These are phyloP conservation scores for Lactarius akahatsu DNA, from an alignment of 768 basidiomycete species.

Conservation along the genomic window DNA sequence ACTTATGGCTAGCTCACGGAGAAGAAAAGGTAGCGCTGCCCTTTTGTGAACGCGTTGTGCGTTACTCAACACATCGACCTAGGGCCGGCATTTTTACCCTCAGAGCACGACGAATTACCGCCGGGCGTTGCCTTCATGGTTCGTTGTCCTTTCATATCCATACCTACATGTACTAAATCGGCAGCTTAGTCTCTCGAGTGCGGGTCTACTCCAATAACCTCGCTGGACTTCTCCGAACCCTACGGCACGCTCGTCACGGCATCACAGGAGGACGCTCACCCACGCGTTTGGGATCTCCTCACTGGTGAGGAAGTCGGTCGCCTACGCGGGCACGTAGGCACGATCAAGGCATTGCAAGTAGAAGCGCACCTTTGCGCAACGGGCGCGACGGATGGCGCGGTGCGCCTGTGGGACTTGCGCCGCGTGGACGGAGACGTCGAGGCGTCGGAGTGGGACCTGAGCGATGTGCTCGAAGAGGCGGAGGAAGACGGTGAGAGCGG, in stretches of 20 bases:
- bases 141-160: constrained; percentile 26
- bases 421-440: constrained; percentile 75
- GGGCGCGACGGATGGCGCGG: constrained; percentile 82
- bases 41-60: not conserved
- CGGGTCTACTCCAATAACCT: constrained; percentile 78
- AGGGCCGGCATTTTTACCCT: constrained; percentile 95
- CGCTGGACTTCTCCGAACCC: constrained; percentile 94
- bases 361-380: constrained; percentile 90
- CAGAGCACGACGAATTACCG: constrained; percentile 95
- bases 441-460: constrained; percentile 51
- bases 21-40: constrained; percentile 56
- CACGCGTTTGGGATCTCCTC: constrained; percentile 93
- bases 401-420: constrained; percentile 89
- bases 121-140: constrained; percentile 97
- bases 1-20: constrained; percentile 56
- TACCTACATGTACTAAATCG: constrained; percentile 21
- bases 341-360: constrained; percentile 89
- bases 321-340: constrained; percentile 75
- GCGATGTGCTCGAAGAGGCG: constrained; percentile 65
- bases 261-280: constrained; percentile 80
- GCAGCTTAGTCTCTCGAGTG: constrained; percentile 71
- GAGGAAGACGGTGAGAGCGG: constrained; percentile 43
- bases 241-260: constrained; percentile 92
- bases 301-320: constrained; percentile 85
- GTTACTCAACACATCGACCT: constrained; percentile 13